A percentile compares a stretch with the other conserved stretches of the same genome.
Evolutionary conservation across 768 basidiomycete species (phyloP).

Genomic region (Rickenella mellea): DNA sequence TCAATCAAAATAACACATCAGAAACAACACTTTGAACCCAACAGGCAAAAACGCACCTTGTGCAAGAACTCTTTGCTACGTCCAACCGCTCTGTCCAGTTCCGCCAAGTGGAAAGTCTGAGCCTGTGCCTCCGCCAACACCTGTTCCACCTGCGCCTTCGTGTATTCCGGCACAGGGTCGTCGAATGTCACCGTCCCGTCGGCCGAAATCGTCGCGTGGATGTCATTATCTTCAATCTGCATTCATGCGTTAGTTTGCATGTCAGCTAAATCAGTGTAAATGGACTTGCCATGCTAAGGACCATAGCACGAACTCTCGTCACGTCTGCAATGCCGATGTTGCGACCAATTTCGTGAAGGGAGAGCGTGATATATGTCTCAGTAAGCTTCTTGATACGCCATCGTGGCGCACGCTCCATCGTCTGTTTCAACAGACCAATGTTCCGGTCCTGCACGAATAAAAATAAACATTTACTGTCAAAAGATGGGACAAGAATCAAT

Average conservation of each 20-base stretch:
- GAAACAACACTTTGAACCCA: neutral
- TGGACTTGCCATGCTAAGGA: conserved; percentile 63
- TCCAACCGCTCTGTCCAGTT: conserved; percentile 46
- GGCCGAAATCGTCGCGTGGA: conserved; percentile 57
- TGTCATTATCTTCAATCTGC: conserved; percentile 64
- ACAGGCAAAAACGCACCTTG: conserved; percentile 40
- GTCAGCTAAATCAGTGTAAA: neutral
- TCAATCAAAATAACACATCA: neutral
- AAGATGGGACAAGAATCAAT: neutral
- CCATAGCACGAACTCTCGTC: conserved; percentile 29
- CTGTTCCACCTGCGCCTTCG: conserved; percentile 50
- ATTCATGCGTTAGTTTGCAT: neutral
- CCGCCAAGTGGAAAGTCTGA: conserved; percentile 37
- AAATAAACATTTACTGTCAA: neutral
- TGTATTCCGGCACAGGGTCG: conserved; percentile 50
- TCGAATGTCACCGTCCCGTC: conserved; percentile 69
- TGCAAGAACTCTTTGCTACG: conserved; percentile 62
- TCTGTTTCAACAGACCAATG: conserved; percentile 57
- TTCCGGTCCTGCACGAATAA: conserved; percentile 50
- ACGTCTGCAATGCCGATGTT: conserved; percentile 22
- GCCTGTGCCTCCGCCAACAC: conserved; percentile 47
- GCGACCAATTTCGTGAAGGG: conserved; percentile 60
- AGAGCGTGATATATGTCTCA: conserved; percentile 72
- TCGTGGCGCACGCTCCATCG: conserved; percentile 58
- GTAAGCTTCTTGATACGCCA: conserved; percentile 78